Evolutionary conservation across 106 monocot species (phyloP), one percentile per base, ranked within the genome.

Genomic region (Posidonia australis): DNA sequence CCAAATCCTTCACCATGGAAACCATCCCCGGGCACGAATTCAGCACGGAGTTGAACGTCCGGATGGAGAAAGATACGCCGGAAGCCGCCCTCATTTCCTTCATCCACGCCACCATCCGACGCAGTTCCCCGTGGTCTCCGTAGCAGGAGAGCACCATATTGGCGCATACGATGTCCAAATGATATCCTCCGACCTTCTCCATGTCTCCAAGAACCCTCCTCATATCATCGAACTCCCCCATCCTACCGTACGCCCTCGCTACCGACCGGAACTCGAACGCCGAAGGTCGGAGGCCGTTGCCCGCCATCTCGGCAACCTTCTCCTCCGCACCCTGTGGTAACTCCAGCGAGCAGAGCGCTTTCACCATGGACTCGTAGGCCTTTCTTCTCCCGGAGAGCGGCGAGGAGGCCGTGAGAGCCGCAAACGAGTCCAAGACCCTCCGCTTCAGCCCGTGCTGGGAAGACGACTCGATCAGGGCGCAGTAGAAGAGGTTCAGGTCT

Each of bases 81-180:
- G 57, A 67, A 10, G 51, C 66, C 41, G 2, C 18, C 18, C 73
- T 81, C 80, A 82, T 86, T 60, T 65, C 68, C 48, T 41, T 53
- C 31, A 90, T 44, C 82, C 86, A 94, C 21, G 52, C 56, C 23
- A 77, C 63, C 82, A 90, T 82, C 67, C 82, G 63, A 7, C 69
- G 3, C 1, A 86, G 24, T 62, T 71, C 53, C 30, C 74, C 80
- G 21, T 64, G 58, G 17, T 81, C 73, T 1, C 81, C 89, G 51
- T 84, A 94, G 70, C 94, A 89, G 28, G 94, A 86, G 10, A 94
- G 76, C 9, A 86, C 74, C 13, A 80, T 21, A 52, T 89, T 90
- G 1, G 80, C 74, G 45, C 74, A 79, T 32, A 89, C 56, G 0
- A 82, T 84, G 30, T 86, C 94, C 5, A 86, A 19, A 19, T 44